Percentiles rank a stretch among this genome's conserved stretches.
These are phyloP conservation scores for Sungouiozyma ichnusensis DNA, from an alignment of 805 yeast genomes.

Conservation along the genomic window DNA sequence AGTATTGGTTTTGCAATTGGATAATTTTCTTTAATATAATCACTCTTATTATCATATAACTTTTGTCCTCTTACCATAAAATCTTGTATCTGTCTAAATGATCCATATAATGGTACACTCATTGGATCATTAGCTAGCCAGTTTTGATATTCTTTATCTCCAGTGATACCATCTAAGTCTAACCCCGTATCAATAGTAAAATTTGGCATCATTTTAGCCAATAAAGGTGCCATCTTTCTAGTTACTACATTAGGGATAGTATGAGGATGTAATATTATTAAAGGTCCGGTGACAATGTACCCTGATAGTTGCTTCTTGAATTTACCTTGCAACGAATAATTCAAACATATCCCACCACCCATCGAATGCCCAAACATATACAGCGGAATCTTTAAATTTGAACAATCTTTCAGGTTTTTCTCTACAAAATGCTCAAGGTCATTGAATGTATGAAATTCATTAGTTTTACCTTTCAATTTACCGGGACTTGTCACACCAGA, in stretches of 20 bases:
- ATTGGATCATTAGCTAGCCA: constrained; percentile 37
- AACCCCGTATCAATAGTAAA: constrained; percentile 45
- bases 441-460: constrained; percentile 44
- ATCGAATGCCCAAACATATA: constrained; percentile 61
- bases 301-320: constrained; percentile 37
- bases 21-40: constrained; percentile 26
- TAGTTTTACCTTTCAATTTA: constrained; percentile 42
- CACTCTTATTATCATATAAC: constrained; percentile 32
- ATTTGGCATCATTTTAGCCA: constrained; percentile 36
- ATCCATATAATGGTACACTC: constrained; percentile 39
- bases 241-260: constrained; percentile 43
- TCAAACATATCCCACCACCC: constrained; percentile 69
- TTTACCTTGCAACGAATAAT: constrained; percentile 50
- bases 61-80: constrained; percentile 52
- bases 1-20: constrained; percentile 36
- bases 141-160: constrained; percentile 36
- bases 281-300: constrained; percentile 48
- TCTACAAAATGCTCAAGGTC: constrained; percentile 47
- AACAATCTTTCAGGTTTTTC: constrained; percentile 15
- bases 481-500: constrained; percentile 57
- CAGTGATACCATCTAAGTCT: constrained; percentile 43
- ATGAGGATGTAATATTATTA: constrained; percentile 45
- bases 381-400: constrained; percentile 24
- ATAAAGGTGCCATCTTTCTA: constrained; percentile 33
- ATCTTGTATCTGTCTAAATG: constrained; percentile 46